Percentiles rank a stretch among this genome's conserved stretches.
phyloP scores from a whole-genome alignment of 2,329 filamentous ascomycete species.

The Aspergillus ruber region DNA sequence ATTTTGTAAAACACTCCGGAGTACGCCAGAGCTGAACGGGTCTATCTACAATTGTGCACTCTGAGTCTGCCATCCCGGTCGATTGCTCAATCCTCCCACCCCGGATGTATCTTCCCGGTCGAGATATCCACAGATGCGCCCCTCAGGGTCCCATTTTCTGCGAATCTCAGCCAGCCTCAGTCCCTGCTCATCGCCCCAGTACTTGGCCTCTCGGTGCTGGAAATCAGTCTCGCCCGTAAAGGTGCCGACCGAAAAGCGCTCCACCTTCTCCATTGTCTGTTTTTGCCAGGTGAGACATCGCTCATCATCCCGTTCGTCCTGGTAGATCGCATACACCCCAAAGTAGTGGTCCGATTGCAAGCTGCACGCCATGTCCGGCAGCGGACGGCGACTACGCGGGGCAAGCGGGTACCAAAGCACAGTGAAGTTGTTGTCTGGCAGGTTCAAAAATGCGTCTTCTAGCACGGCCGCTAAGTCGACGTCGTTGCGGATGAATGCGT shows the following conservation, averaged over 20 bases:
- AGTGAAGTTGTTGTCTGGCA: slow-evolving; percentile 43
- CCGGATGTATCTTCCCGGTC: no score
- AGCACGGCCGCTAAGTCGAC: slow-evolving; percentile 41
- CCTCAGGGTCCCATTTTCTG: slow-evolving; percentile 15
- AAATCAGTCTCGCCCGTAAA: slow-evolving; percentile 54
- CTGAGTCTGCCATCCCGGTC: no score
- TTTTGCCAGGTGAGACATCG: slow-evolving; percentile 42
- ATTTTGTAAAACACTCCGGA: no score
- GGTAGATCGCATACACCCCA: slow-evolving; percentile 48
- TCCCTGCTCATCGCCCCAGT: slow-evolving; percentile 43
- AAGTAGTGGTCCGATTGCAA: slow-evolving; percentile 54
- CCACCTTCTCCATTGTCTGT: slow-evolving; percentile 35
- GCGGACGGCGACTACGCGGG: slow-evolving; percentile 37
- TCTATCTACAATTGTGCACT: no score
- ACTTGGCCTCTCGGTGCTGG: slow-evolving; percentile 40
- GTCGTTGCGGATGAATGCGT: slow-evolving; percentile 46
- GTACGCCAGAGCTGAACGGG: no score
- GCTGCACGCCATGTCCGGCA: slow-evolving; percentile 49
- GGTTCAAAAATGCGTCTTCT: slow-evolving; percentile 42
- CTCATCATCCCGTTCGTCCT: slow-evolving; percentile 41
- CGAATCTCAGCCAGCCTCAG: slow-evolving; percentile 37
- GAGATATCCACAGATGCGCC: no score
- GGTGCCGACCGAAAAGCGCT: slow-evolving; percentile 41
- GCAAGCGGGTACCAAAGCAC: slow-evolving; percentile 49
- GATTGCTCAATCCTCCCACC: no score